Evolutionary conservation across 306 rosid genomes (phyloP).

Genomic region (Pyrus communis): DNA sequence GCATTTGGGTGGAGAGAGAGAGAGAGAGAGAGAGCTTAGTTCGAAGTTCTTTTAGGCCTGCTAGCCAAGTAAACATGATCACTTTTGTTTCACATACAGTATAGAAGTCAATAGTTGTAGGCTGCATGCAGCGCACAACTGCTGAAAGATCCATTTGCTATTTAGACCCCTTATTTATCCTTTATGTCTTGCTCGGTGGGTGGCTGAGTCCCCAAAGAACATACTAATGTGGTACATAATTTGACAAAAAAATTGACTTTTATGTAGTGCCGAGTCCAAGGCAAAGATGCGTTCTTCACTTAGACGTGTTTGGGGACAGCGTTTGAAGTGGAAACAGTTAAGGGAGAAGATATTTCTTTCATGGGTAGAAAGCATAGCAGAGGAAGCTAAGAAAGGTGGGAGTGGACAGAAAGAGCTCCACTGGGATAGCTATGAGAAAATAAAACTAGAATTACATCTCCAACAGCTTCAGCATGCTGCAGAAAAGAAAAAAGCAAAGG

Average conservation of each 20-base stretch:
- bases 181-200: neutral
- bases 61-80: neutral
- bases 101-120: neutral
- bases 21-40: neutral
- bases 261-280: conserved; percentile 58
- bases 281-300: conserved; percentile 62
- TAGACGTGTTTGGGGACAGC: conserved; percentile 52
- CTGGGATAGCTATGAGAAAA: conserved; percentile 68
- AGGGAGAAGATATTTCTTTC: conserved; percentile 37
- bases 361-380: conserved; percentile 59
- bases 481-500: conserved; percentile 43
- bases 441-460: conserved; percentile 37
- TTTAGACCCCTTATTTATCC: neutral
- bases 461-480: conserved; percentile 34
- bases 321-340: conserved; percentile 37
- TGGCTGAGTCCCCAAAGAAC: conserved; percentile 1
- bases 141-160: neutral
- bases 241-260: neutral
- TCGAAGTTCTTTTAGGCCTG: neutral
- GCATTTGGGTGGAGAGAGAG: neutral
- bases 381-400: conserved; percentile 68
- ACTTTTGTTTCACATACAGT: neutral
- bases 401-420: conserved; percentile 49
- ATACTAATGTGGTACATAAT: neutral
- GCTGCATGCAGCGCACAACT: neutral